Percentiles rank a stretch among this genome's conserved stretches.
These are phyloP conservation scores for Mycena citricolor DNA, from an alignment of 1,284 basidiomycete genomes.

Conservation along the genomic window DNA sequence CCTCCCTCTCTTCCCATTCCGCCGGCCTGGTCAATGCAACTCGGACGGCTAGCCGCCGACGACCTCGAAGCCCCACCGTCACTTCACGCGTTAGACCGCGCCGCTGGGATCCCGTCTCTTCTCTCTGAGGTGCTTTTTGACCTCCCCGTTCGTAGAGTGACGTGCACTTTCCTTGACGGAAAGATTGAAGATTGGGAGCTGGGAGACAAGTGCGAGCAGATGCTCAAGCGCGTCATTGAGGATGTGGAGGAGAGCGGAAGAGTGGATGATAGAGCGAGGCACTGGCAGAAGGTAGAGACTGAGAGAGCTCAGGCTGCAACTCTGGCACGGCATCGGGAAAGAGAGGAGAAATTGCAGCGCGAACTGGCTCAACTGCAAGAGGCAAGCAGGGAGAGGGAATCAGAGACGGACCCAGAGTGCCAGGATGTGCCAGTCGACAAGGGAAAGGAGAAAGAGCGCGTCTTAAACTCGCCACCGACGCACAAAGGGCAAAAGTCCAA, in stretches of 20 bases:
- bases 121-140: slow-evolving; percentile 63
- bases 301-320: background rate
- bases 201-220: slow-evolving; percentile 41
- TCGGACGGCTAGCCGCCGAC: slow-evolving; percentile 49
- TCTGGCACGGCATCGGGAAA: slow-evolving; percentile 23
- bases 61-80: slow-evolving; percentile 57
- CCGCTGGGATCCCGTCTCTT: slow-evolving; percentile 55
- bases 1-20: slow-evolving; percentile 50
- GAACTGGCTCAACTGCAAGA: slow-evolving; percentile 2
- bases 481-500: slow-evolving; percentile 12
- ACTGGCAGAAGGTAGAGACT: slow-evolving; percentile 32
- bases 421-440: slow-evolving; percentile 19
- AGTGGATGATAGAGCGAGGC: slow-evolving; percentile 37
- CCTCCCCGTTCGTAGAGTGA: slow-evolving; percentile 43
- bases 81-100: slow-evolving; percentile 64
- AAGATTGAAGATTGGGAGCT: slow-evolving; percentile 47
- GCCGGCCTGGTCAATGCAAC: slow-evolving; percentile 55
- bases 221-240: slow-evolving; percentile 48
- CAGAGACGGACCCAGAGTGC: slow-evolving; percentile 16
- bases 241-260: slow-evolving; percentile 49
- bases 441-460: slow-evolving; percentile 25
- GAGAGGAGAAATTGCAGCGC: slow-evolving; percentile 8
- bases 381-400: background rate
- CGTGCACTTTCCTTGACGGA: slow-evolving; percentile 59
- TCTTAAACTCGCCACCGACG: slow-evolving; percentile 21